phyloP scores from a whole-genome alignment of 345 rosid genomes.

The Isatis tinctoria region DNA sequence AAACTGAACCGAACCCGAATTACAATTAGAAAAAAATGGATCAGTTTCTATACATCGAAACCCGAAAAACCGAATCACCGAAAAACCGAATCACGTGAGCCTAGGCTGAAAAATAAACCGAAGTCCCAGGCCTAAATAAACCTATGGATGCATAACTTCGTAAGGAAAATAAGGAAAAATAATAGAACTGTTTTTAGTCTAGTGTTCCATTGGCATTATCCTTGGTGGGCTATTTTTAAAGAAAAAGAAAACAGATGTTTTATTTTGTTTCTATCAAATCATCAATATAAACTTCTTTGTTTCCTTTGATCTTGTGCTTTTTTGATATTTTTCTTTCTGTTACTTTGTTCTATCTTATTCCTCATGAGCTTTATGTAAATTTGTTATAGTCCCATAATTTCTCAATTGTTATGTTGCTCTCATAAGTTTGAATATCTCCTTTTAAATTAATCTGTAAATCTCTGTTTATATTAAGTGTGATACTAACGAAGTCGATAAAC shows the following conservation, averaged over 20 bases:
- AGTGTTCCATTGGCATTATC: conserved; percentile 42
- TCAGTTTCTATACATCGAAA: too few species aligned
- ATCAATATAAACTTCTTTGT: background rate
- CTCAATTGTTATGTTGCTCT: background rate
- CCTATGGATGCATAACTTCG: too few species aligned
- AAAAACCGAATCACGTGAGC: too few species aligned
- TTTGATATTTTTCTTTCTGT: background rate
- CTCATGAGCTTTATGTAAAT: conserved; percentile 41
- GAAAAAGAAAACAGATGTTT: background rate
- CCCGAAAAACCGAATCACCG: too few species aligned
- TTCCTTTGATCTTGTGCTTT: background rate
- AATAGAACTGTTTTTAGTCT: too few species aligned
- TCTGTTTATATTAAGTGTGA: background rate
- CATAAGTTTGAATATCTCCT: background rate
- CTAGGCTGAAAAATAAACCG: too few species aligned
- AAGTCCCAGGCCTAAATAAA: too few species aligned
- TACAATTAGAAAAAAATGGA: too few species aligned
- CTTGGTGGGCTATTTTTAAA: conserved; percentile 37
- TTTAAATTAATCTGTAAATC: background rate
- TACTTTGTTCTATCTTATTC: conserved; percentile 10
- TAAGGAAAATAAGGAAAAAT: too few species aligned
- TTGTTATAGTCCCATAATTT: background rate
- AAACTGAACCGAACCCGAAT: too few species aligned
- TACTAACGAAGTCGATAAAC: too few species aligned
- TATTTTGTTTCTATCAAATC: background rate